A percentile compares a stretch with the other conserved stretches of the same genome.
These are phyloP conservation scores for Diutina pseudorugosa DNA, from an alignment of 1,139 yeast genomes.

Conservation along the genomic window DNA sequence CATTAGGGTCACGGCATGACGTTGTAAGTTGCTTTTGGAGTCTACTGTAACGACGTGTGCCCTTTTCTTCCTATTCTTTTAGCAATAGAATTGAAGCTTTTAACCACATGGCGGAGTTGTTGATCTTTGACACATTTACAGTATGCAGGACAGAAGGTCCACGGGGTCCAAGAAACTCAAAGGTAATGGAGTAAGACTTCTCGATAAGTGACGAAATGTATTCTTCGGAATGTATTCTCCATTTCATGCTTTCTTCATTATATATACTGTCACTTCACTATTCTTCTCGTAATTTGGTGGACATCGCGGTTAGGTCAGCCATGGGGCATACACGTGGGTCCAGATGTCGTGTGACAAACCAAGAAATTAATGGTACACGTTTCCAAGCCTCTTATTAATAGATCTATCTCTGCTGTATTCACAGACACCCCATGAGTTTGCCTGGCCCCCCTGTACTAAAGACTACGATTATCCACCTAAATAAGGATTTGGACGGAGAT, in stretches of 20 bases:
- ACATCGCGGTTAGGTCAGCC: background rate
- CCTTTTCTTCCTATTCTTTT: background rate
- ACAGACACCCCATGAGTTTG: conserved; percentile 9
- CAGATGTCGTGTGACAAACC: conserved; percentile 3
- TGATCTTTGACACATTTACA: background rate
- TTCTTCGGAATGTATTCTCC: too few relatives aligned
- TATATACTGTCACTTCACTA: background rate
- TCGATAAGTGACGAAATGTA: background rate
- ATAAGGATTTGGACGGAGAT: conserved; percentile 31
- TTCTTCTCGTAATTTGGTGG: background rate
- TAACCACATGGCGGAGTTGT: background rate
- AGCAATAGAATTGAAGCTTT: background rate
- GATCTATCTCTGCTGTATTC: background rate
- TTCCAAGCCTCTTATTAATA: background rate
- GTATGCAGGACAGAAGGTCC: background rate
- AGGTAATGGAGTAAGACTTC: background rate
- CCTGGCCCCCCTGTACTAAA: conserved; percentile 53
- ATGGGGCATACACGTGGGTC: conserved; percentile 2
- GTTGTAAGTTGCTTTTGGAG: too few relatives aligned
- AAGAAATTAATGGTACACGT: background rate
- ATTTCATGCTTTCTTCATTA: background rate
- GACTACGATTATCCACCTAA: conserved; percentile 51
- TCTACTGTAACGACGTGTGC: background rate
- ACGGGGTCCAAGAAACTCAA: background rate
- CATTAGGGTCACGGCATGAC: too few relatives aligned